Conservation (phyloP, 495 filamentous ascomycete genomes). For the Achaetomiella virescens region DNA sequence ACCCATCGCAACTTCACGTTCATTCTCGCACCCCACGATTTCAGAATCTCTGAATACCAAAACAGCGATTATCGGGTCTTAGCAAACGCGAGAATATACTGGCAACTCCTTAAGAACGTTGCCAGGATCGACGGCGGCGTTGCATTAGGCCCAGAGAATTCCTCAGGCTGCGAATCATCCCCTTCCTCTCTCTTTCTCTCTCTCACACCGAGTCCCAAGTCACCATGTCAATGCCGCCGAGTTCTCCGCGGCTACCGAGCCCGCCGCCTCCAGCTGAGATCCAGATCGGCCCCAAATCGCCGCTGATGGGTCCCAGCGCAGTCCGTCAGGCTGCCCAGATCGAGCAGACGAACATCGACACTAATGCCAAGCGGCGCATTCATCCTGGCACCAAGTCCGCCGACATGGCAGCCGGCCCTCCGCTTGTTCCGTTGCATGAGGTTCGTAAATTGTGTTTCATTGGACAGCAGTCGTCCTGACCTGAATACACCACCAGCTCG, state of each 20-base stretch:
- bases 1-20: neutral
- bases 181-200: neutral
- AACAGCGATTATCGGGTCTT: no score
- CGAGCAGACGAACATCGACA: constrained; percentile 50
- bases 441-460: constrained; percentile 38
- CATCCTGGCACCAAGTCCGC: constrained; percentile 83
- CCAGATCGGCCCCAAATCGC: constrained; percentile 79
- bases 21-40: no score
- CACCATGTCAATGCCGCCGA: constrained; percentile 59
- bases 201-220: neutral
- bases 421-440: constrained; percentile 75
- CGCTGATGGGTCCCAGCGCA: constrained; percentile 52
- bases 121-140: no score
- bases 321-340: constrained; percentile 51
- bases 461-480: neutral
- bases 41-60: no score
- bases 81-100: no score
- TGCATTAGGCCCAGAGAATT: no score
- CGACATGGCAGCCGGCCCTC: constrained; percentile 88
- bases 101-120: no score
- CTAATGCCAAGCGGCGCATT: constrained; percentile 68
- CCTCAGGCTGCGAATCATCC: neutral
- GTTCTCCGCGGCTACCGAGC: constrained; percentile 79
- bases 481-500: constrained; percentile 50
- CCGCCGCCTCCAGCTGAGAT: constrained; percentile 88